A percentile compares a stretch with the other conserved stretches of the same genome.
These are phyloP conservation scores for Tricholoma hemisulphureum DNA, from an alignment of 768 basidiomycete species.

Conservation along the genomic window DNA sequence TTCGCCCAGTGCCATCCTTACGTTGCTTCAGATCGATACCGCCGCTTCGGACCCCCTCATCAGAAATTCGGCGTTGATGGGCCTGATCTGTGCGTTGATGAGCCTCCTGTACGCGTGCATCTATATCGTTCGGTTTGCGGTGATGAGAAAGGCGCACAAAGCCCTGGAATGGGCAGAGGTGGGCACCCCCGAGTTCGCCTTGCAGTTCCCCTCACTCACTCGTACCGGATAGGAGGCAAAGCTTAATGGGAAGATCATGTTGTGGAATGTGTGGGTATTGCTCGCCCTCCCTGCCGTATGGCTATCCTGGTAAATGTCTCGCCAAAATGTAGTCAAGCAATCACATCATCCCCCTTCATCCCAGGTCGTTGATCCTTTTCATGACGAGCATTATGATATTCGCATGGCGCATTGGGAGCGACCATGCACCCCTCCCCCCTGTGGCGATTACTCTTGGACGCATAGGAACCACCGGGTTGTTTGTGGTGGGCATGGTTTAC, in stretches of 20 bases:
- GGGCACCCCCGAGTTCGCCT: no score
- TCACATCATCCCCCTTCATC: neutral
- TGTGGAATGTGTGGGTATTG: slow-evolving; percentile 62
- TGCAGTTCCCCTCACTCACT: no score
- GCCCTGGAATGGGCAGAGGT: slow-evolving; percentile 69
- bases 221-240: neutral
- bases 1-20: slow-evolving; percentile 58
- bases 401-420: slow-evolving; percentile 64
- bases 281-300: slow-evolving; percentile 64
- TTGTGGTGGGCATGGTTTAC: neutral
- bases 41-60: slow-evolving; percentile 59
- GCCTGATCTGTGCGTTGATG: slow-evolving; percentile 66
- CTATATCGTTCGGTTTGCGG: slow-evolving; percentile 70
- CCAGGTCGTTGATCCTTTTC: slow-evolving; percentile 67
- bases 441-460: neutral
- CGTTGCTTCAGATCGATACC: slow-evolving; percentile 56
- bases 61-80: slow-evolving; percentile 59
- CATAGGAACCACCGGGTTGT: neutral
- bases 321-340: neutral
- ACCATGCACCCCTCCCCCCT: neutral
- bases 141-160: slow-evolving; percentile 69
- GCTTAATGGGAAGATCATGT: slow-evolving; percentile 19
- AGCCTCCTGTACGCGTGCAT: slow-evolving; percentile 72
- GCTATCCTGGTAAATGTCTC: slow-evolving; percentile 54
- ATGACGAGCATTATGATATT: slow-evolving; percentile 59